phyloP scores from a whole-genome alignment of 495 filamentous ascomycete species.

The Neohortaea acidophila region DNA sequence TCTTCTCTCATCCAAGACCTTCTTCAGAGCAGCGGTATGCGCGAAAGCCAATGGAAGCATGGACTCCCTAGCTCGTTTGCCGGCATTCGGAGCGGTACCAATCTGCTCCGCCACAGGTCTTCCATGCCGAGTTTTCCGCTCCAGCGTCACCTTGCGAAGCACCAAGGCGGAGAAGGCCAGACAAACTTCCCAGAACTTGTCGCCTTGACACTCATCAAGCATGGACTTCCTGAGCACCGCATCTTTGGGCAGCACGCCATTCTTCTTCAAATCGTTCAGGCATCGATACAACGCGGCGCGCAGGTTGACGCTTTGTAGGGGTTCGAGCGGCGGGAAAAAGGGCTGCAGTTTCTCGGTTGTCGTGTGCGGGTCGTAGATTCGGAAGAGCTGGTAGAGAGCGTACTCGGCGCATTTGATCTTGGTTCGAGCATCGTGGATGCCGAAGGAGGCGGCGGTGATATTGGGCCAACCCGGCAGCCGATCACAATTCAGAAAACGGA shows the following conservation, averaged over 20 bases:
- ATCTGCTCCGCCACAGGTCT: conserved; percentile 39
- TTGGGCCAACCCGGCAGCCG: conserved; percentile 59
- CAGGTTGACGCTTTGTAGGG: conserved; percentile 75
- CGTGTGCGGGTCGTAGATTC: conserved; percentile 61
- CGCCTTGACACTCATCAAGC: conserved; percentile 62
- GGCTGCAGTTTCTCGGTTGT: conserved; percentile 61
- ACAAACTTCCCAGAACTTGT: conserved; percentile 51
- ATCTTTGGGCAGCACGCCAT: conserved; percentile 63
- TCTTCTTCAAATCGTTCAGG: conserved; percentile 71
- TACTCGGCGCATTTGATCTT: conserved; percentile 69
- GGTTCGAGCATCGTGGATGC: conserved; percentile 44
- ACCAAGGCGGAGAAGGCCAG: conserved; percentile 66
- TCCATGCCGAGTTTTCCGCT: conserved; percentile 24
- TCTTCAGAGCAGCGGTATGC: conserved; percentile 48
- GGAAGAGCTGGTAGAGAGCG: conserved; percentile 67
- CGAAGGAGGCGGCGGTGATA: conserved; percentile 51
- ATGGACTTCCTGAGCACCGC: conserved; percentile 69
- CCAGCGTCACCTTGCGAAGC: conserved; percentile 48
- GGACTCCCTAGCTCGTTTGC: conserved; percentile 42
- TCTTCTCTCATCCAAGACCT: conserved; percentile 39
- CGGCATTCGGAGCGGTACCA: conserved; percentile 45
- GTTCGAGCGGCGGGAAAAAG: conserved; percentile 76
- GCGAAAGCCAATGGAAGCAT: conserved; percentile 55
- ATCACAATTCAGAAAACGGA: conserved; percentile 66
- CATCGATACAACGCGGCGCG: conserved; percentile 68